A percentile compares a stretch with the other conserved stretches of the same genome.
These are phyloP conservation scores for Cubamyces sp. DNA, from an alignment of 768 basidiomycete genomes.

Conservation along the genomic window DNA sequence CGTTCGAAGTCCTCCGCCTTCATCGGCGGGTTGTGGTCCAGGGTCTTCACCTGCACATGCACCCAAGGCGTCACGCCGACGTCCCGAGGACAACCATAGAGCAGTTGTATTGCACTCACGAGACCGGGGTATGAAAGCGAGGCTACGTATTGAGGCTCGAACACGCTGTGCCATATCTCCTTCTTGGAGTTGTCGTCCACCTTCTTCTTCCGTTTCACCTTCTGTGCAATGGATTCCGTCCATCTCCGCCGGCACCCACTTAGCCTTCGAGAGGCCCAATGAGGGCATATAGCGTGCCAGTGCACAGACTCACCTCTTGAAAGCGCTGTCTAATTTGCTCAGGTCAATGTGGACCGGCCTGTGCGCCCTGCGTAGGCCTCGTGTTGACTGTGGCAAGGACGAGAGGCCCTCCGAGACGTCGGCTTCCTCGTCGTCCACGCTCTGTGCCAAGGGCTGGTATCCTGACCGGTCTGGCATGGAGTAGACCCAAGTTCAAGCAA, in stretches of 20 bases:
- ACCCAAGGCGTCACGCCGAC: background rate
- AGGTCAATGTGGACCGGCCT: conserved; percentile 76
- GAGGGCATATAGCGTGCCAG: background rate
- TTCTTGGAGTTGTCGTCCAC: conserved; percentile 62
- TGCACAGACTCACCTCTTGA: conserved; percentile 71
- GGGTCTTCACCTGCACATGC: conserved; percentile 62
- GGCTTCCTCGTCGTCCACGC: conserved; percentile 44
- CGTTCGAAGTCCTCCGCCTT: conserved; percentile 70
- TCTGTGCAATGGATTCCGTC: conserved; percentile 87
- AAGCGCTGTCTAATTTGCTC: conserved; percentile 78
- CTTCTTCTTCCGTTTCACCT: conserved; percentile 81
- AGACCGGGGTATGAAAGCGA: conserved; percentile 38
- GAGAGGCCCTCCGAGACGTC: conserved; percentile 40
- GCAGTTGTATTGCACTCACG: conserved; percentile 36
- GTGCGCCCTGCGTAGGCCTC: conserved; percentile 37
- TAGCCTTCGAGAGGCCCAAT: background rate
- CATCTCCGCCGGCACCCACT: conserved; percentile 50
- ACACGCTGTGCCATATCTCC: conserved; percentile 81
- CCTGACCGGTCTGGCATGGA: conserved; percentile 49
- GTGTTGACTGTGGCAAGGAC: conserved; percentile 33
- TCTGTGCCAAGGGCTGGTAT: conserved; percentile 52
- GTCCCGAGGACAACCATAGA: background rate
- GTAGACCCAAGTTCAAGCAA: background rate
- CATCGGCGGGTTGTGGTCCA: conserved; percentile 82
- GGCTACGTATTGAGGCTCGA: conserved; percentile 60